Evolutionary conservation across 139 green algal genomes (phyloP), one percentile per base, ranked within the genome.

Genomic region (Volvox reticuliferus): DNA sequence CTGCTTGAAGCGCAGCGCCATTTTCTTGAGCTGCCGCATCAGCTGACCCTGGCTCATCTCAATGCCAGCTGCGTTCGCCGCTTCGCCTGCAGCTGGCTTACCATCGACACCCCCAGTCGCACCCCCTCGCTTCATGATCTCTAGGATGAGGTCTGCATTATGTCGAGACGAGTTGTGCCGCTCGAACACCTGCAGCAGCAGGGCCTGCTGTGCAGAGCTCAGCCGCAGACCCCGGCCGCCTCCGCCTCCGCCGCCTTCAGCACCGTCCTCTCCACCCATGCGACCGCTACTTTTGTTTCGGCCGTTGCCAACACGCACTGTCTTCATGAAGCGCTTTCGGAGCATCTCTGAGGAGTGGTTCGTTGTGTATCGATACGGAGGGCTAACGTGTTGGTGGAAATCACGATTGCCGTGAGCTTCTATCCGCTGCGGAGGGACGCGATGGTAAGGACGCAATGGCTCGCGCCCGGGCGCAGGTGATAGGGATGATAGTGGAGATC

Each of bases 1-100:
- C 55, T 86, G 50, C 0, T 89, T 88, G 63, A 94, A 96, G 50
- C 85, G 81, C 14, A 95, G 91, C 0, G 92, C 94, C 67, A 94
- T 67, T 12, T 80, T 44, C 50, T 82, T 91, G n/a, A 96, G 76
- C 87, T 93, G 89, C 28, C 55, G 44, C 50, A 33, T 33, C 26
- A 92, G 36, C 82, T 94, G 91, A 18, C 33, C 30, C n/a, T 2
- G 12, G 55, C 90, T 68, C 83, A 88, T 78, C 83, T 69, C 69
- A 9, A 75, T 82, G 35, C 67, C 69, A 16, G 73, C 76, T 18
- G 82, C 67, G 13, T 28, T 68, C 33, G 62, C 63, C 35, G 61
- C 67, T 0, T 50, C 37, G 9, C 33, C 75, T 12, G 3, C 44
- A 28, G 28, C 63, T 1, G 12, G 44, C 13, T 12, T 35, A 1